Evolutionary conservation across 345 rosid genomes (phyloP).

Genomic region (Rhodamnia rubescens): DNA sequence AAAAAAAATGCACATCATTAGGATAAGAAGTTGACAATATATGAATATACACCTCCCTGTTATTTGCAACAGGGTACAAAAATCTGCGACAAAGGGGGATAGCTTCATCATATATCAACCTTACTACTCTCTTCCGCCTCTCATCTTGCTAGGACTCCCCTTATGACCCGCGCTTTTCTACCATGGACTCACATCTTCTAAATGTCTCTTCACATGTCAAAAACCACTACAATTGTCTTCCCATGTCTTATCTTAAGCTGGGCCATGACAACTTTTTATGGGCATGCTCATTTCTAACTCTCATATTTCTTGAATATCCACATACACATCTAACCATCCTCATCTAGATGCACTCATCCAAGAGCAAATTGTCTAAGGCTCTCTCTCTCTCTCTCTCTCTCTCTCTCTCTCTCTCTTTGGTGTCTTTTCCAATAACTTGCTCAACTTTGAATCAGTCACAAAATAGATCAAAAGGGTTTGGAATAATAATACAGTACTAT

Average conservation of each 20-base stretch:
- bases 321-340: background rate
- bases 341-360: background rate
- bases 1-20: background rate
- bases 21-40: background rate
- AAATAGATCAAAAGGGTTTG: background rate
- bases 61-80: background rate
- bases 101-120: background rate
- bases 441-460: background rate
- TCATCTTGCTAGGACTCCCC: background rate
- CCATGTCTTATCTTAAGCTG: background rate
- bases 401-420: background rate
- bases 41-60: background rate
- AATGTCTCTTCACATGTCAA: background rate
- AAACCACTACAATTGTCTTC: background rate
- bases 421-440: background rate
- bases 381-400: background rate
- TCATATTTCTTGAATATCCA: background rate
- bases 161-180: background rate
- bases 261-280: background rate
- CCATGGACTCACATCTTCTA: background rate
- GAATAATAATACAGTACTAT: background rate
- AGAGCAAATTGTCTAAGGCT: background rate
- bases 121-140: background rate
- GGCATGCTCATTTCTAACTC: background rate
- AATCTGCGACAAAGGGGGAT: background rate